These are phyloP conservation scores for Calonectria hongkongensis DNA, from an alignment of 2,329 filamentous ascomycete genomes.

Conservation along the genomic window DNA sequence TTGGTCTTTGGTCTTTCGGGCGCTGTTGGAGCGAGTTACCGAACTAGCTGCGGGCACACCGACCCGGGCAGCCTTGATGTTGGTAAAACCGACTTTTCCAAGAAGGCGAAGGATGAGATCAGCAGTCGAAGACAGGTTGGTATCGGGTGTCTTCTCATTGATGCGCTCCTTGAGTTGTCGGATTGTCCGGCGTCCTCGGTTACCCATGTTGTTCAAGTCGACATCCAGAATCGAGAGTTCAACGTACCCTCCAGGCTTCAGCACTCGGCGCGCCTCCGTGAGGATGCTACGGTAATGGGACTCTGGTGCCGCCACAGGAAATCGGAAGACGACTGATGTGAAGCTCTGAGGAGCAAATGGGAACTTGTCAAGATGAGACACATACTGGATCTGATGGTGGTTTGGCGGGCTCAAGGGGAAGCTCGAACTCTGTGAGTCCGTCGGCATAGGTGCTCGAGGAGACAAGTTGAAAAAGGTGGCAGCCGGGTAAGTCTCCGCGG, in stretches of 20 bases:
- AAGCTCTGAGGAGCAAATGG: conserved; percentile 87
- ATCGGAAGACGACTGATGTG: conserved; percentile 84
- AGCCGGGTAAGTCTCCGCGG: conserved; percentile 84
- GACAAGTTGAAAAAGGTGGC: conserved; percentile 87
- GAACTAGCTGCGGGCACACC: conserved; percentile 82
- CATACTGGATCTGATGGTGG: conserved; percentile 84
- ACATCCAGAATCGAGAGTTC: conserved; percentile 86
- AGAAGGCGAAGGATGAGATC: conserved; percentile 80
- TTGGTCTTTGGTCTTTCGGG: conserved; percentile 41
- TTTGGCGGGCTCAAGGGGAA: conserved; percentile 78
- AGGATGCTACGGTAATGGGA: conserved; percentile 82
- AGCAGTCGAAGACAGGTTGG: conserved; percentile 76
- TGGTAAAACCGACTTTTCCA: conserved; percentile 80
- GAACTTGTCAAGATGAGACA: conserved; percentile 78
- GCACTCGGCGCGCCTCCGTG: conserved; percentile 84
- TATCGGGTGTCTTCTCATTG: conserved; percentile 75
- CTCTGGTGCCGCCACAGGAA: conserved; percentile 82
- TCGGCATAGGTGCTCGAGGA: conserved; percentile 71
- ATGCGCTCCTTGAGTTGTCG: conserved; percentile 83
- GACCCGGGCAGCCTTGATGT: conserved; percentile 85
- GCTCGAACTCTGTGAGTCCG: conserved; percentile 65
- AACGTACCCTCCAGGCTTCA: conserved; percentile 86
- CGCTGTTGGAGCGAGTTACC: conserved; percentile 58
- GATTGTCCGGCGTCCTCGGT: conserved; percentile 79
- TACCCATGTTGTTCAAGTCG: conserved; percentile 89